Conservation (phyloP, 2,329 filamentous ascomycete species). For the Cladosporium sp. region DNA sequence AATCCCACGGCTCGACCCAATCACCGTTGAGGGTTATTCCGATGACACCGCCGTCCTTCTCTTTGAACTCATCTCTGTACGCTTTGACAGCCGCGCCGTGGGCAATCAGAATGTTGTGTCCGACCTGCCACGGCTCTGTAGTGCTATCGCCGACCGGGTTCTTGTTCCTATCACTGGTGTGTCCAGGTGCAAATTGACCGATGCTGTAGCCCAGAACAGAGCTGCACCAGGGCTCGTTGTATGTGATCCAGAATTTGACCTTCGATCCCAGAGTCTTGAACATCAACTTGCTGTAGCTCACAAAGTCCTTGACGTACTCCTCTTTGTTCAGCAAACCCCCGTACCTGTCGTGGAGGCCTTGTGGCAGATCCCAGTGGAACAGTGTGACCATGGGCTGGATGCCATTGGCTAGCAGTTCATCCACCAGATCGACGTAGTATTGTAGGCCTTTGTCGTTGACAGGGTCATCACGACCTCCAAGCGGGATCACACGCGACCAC, state of each 20-base stretch:
- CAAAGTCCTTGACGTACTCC: constrained; percentile 79
- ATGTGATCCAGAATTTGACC: constrained; percentile 68
- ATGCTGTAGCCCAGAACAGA: constrained; percentile 74
- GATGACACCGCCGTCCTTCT: constrained; percentile 67
- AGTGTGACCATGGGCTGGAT: constrained; percentile 80
- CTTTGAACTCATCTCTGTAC: constrained; percentile 79
- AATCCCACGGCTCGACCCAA: constrained; percentile 73
- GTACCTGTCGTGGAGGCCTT: constrained; percentile 74
- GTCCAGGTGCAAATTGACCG: constrained; percentile 77
- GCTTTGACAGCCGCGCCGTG: constrained; percentile 77
- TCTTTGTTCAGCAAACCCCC: constrained; percentile 74
- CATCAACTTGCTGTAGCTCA: constrained; percentile 70
- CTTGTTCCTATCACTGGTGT: constrained; percentile 69
- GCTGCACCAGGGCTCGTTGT: constrained; percentile 74
- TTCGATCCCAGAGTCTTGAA: constrained; percentile 69
- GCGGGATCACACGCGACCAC: constrained; percentile 77
- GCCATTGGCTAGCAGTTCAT: constrained; percentile 70
- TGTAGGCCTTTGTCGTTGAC: constrained; percentile 73
- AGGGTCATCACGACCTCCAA: constrained; percentile 78
- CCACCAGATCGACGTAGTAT: constrained; percentile 74
- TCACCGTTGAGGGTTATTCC: constrained; percentile 81
- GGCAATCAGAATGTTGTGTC: constrained; percentile 74
- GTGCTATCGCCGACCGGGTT: constrained; percentile 67
- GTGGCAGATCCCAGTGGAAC: constrained; percentile 84
- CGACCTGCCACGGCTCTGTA: constrained; percentile 77